Evolutionary conservation across 371 early-diverging fungal genomes (phyloP), one percentile per base, ranked within the genome.

Genomic region (Thermomucor indicae-seudaticae): DNA sequence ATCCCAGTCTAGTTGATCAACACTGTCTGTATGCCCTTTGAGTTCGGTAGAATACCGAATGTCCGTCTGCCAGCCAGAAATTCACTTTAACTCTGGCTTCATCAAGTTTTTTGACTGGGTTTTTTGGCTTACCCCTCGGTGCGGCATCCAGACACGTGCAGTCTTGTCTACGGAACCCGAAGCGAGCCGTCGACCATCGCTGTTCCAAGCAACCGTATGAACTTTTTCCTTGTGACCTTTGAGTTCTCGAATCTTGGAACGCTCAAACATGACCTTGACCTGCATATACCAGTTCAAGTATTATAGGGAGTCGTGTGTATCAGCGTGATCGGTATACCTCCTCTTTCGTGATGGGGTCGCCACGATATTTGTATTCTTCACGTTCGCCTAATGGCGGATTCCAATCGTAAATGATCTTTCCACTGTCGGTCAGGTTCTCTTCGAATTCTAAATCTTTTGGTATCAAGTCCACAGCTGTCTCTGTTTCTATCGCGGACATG

Each of bases 1-100:
- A 65, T 89, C 86, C 90, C 90, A 92, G 27, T 78, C 79, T 23
- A 93, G 65, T 54, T 90, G 85, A 67, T 92, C 88, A 8, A 95
- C 89, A 55, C 86, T 90, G 39, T 87, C 91, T 3, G 84, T 77
- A 64, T 95, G 96, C 2, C 92, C 93, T 47, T 83, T 81, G 43
- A 92, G 70, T 54, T 88, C 88, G 17, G 70, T 52, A 14, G 83
- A 81, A 47, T 79, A 73, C 47, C 76, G 57, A 24, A 81, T 69
- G 51, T 84, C 84, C 27, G 79, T 76, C 81, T 84, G 65, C 2
- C 49, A n/a, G 25, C 2, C 34, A 6, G 16, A 41, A 37, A 22
- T 43, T 51, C 16, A 11, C 19, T 19, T 38, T 8, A 2, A 17
- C 11, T 11, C 16, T 17, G 16, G 22, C 19, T 10, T 8, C 38